phyloP scores from a whole-genome alignment of 164 flowering plant genomes.

The Piper longum region DNA sequence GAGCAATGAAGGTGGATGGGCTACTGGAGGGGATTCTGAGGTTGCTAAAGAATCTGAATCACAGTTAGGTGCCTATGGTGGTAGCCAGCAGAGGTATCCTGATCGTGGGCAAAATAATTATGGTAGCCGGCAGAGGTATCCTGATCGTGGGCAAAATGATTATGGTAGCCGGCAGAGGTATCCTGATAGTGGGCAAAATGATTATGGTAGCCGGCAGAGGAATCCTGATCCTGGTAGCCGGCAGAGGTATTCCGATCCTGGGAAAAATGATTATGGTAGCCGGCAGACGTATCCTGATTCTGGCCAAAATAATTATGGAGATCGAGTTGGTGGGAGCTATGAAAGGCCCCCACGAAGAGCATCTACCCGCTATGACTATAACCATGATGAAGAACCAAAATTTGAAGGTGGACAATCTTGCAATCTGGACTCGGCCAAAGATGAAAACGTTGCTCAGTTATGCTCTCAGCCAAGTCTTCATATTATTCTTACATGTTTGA shows the following conservation, averaged over 20 bases:
- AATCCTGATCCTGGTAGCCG: no score
- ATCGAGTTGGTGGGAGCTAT: conserved; percentile 17
- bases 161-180: no score
- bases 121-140: no score
- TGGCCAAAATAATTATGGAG: conserved; percentile 11
- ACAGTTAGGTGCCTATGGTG: conserved; percentile 5
- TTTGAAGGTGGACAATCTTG: conserved; percentile 63
- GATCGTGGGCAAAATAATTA: no score
- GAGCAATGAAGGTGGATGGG: conserved; percentile 2
- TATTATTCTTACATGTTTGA: not conserved
- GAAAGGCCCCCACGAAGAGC: conserved; percentile 29
- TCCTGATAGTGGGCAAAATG: no score
- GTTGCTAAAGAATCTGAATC: conserved; percentile 4
- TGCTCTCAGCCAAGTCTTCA: not conserved
- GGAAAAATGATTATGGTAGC: not conserved
- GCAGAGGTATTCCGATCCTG: no score
- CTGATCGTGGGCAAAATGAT: no score
- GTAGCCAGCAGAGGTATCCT: not conserved
- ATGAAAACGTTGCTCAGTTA: conserved; percentile 23
- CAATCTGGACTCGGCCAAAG: conserved; percentile 44
- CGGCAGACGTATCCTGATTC: conserved; percentile 6
- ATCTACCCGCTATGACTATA: conserved; percentile 39
- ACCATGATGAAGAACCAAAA: conserved; percentile 47
- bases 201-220: no score
- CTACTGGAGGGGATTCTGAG: conserved; percentile 5